Conservation (phyloP, 2,329 filamentous ascomycete genomes). For the Aspergillus novoparasiticus region DNA sequence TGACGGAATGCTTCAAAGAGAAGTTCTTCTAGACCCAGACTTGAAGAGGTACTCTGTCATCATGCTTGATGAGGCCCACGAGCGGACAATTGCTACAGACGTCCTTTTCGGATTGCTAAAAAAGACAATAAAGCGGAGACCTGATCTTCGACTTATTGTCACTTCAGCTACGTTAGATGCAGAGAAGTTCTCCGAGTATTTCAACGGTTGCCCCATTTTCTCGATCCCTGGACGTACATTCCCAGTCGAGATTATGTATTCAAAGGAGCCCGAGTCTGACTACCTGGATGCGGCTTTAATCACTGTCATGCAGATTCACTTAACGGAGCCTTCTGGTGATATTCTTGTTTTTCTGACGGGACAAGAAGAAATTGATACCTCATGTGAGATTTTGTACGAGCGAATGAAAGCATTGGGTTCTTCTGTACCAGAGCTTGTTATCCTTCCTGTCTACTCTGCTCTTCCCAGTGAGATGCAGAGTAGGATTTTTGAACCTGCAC, state of each 20-base stretch:
- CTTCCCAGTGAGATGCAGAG: conserved; percentile 93
- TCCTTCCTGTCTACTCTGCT: conserved; percentile 94
- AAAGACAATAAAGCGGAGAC: conserved; percentile 82
- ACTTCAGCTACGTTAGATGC: conserved; percentile 96
- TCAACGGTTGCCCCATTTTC: conserved; percentile 94
- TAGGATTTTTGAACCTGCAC: conserved; percentile 90
- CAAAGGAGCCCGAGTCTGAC: conserved; percentile 89
- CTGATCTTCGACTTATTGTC: conserved; percentile 91
- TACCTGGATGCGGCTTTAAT: conserved; percentile 93
- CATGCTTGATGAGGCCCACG: conserved; percentile 98
- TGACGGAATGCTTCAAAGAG: conserved; percentile 94
- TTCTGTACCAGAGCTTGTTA: conserved; percentile 85
- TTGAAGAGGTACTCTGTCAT: conserved; percentile 90
- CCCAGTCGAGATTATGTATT: conserved; percentile 95
- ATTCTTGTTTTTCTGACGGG: conserved; percentile 97
- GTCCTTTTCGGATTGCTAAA: conserved; percentile 93
- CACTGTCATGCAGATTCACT: conserved; percentile 97
- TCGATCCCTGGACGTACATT: conserved; percentile 94
- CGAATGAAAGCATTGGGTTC: conserved; percentile 95
- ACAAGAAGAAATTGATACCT: conserved; percentile 96
- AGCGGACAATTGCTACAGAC: conserved; percentile 93
- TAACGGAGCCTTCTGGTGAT: conserved; percentile 88
- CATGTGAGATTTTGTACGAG: conserved; percentile 88
- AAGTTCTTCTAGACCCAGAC: conserved; percentile 90
- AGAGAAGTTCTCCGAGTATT: conserved; percentile 96